Conservation (phyloP, 306 rosid species). For the Trifolium dubium region DNA sequence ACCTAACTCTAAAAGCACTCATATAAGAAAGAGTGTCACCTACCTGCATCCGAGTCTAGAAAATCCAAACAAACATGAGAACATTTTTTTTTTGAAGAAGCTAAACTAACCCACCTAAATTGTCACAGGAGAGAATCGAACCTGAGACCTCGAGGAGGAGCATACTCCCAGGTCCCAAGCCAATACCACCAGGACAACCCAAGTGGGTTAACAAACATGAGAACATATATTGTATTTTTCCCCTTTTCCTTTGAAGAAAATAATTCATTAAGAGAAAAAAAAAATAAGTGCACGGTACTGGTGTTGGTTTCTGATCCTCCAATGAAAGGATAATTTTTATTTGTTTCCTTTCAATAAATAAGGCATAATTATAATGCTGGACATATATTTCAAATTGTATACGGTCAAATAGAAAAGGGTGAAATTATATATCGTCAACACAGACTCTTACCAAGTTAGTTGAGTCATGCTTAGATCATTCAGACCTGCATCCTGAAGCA, state of each 20-base stretch:
- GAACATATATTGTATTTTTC: background rate
- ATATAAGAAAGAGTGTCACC: background rate
- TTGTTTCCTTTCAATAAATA: slow-evolving; percentile 11
- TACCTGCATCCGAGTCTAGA: background rate
- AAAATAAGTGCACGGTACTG: background rate
- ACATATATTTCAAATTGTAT: background rate
- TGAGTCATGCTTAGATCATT: slow-evolving; percentile 82
- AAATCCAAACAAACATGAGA: background rate
- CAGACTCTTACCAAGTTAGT: slow-evolving; percentile 70
- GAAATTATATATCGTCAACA: background rate
- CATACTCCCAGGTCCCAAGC: too few relatives aligned
- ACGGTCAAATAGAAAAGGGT: slow-evolving; percentile 4
- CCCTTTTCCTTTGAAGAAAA: background rate
- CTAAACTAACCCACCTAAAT: too few relatives aligned
- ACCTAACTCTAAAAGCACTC: background rate
- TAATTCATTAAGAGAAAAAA: slow-evolving; percentile 16
- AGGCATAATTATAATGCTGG: slow-evolving; percentile 10
- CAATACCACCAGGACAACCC: too few relatives aligned
- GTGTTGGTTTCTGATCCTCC: slow-evolving; percentile 24
- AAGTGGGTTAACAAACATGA: background rate
- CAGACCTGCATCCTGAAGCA: slow-evolving; percentile 85
- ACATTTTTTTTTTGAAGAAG: background rate
- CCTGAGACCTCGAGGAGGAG: too few relatives aligned
- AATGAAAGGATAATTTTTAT: background rate
- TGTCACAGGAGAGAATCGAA: too few relatives aligned